phyloP scores from a whole-genome alignment of 257 asterid species.

The Gynochthodes officinalis region DNA sequence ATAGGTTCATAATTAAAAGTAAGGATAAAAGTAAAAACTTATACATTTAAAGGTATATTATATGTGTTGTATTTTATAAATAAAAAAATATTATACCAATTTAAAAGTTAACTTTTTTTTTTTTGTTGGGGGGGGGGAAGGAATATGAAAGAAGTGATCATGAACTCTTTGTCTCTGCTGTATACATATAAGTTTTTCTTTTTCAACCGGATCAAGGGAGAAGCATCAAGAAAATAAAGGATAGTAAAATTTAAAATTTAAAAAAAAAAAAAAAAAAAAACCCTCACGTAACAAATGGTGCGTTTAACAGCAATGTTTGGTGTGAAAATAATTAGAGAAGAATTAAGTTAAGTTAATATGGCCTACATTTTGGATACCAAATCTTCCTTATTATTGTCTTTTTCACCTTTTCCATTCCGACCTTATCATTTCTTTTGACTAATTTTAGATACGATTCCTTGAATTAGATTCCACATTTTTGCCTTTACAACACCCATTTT shows the following conservation, averaged over 20 bases:
- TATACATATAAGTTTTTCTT: too few relatives aligned
- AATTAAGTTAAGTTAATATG: slow-evolving; percentile 2
- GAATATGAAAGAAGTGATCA: too few relatives aligned
- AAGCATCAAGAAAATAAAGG: not conserved
- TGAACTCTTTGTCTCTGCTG: too few relatives aligned
- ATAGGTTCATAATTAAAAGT: too few relatives aligned
- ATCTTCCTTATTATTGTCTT: not conserved
- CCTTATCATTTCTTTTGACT: slow-evolving; percentile 9
- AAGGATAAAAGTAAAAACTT: too few relatives aligned
- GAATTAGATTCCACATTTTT: not conserved
- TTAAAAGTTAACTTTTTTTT: too few relatives aligned
- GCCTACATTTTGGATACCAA: slow-evolving; percentile 8
- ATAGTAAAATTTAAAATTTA: too few relatives aligned
- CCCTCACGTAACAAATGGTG: not conserved
- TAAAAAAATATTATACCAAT: too few relatives aligned
- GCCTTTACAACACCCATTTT: not conserved
- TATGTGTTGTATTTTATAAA: too few relatives aligned
- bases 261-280: not conserved
- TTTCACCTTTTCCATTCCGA: not conserved
- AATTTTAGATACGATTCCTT: not conserved
- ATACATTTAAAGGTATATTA: too few relatives aligned
- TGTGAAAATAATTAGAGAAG: not conserved
- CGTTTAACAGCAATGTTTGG: not conserved
- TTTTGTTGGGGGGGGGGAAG: too few relatives aligned
- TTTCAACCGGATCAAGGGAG: too few relatives aligned